These are phyloP conservation scores for Boletales sp. DNA, from an alignment of 768 basidiomycete species.

Conservation along the genomic window DNA sequence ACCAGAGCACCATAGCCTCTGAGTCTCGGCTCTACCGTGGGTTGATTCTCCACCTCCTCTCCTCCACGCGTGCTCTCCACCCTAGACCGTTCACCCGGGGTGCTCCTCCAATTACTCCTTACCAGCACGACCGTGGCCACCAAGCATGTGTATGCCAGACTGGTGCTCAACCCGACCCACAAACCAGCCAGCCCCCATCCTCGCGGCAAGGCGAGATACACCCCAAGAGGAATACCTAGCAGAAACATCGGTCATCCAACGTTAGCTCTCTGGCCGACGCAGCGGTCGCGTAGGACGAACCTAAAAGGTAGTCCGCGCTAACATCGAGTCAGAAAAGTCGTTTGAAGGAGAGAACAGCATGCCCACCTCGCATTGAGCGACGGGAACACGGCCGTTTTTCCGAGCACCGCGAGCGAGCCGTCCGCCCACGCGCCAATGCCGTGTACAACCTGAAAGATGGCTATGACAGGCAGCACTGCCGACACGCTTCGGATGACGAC, in stretches of 20 bases:
- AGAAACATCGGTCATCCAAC: background rate
- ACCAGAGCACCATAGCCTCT: background rate
- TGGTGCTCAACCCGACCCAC: slow-evolving; percentile 21
- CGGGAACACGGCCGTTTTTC: slow-evolving; percentile 20
- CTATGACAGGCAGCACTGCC: slow-evolving; percentile 43
- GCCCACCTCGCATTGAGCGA: slow-evolving; percentile 21
- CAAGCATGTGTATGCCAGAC: slow-evolving; percentile 19
- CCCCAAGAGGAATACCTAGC: slow-evolving; percentile 32
- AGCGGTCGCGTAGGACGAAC: slow-evolving; percentile 25
- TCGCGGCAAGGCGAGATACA: slow-evolving; percentile 17
- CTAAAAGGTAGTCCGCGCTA: slow-evolving; percentile 20
- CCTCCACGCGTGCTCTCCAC: background rate
- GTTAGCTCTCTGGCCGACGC: background rate
- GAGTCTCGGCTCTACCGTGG: background rate
- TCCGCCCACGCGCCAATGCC: slow-evolving; percentile 21
- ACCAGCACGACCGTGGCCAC: slow-evolving; percentile 18
- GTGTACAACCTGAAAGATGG: slow-evolving; percentile 22
- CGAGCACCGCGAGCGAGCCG: slow-evolving; percentile 14
- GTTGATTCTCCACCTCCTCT: background rate
- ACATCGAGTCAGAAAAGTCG: slow-evolving; percentile 3
- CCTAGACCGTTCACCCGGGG: background rate
- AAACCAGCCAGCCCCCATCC: slow-evolving; percentile 25
- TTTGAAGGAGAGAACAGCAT: background rate
- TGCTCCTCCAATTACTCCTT: slow-evolving; percentile 16
- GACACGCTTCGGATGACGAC: slow-evolving; percentile 45